These are phyloP conservation scores for Blastocladiella britannica DNA, from an alignment of 192 early-diverging fungal species.

Conservation along the genomic window DNA sequence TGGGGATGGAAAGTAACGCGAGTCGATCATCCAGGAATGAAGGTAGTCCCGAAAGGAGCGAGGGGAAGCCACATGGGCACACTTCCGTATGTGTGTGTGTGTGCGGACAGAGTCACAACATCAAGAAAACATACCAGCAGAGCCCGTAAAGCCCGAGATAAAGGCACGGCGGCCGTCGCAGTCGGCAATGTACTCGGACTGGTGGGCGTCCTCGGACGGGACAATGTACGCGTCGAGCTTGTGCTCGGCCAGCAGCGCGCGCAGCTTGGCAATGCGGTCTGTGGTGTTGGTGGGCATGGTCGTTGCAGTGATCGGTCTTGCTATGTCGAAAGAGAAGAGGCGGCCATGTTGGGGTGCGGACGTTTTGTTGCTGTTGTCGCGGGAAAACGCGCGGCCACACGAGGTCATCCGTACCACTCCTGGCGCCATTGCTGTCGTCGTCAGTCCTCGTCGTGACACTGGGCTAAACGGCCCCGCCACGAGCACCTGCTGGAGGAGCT, in stretches of 20 bases:
- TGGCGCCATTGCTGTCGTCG: no score
- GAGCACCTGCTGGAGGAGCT: no score
- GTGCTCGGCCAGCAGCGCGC: conserved; percentile 35
- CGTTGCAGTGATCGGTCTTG: no score
- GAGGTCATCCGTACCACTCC: no score
- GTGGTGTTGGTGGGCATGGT: conserved; percentile 23
- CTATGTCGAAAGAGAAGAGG: no score
- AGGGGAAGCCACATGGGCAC: not conserved
- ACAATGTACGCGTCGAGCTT: conserved; percentile 49
- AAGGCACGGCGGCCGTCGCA: conserved; percentile 72
- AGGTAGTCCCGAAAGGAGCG: no score
- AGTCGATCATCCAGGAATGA: not conserved
- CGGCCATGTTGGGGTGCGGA: no score
- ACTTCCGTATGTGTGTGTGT: not conserved
- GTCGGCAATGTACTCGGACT: conserved; percentile 87
- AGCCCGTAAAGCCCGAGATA: conserved; percentile 93
- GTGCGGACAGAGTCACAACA: not conserved
- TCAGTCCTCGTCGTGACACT: no score
- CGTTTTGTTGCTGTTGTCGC: no score
- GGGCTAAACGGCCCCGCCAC: no score
- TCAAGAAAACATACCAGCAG: conserved; percentile 50
- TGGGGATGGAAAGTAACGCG: not conserved
- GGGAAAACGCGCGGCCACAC: no score
- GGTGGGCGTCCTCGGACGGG: conserved; percentile 91
- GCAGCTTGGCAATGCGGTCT: conserved; percentile 28